These are phyloP conservation scores for Mortierella alpina DNA, from an alignment of 192 early-diverging fungal genomes.

Conservation along the genomic window DNA sequence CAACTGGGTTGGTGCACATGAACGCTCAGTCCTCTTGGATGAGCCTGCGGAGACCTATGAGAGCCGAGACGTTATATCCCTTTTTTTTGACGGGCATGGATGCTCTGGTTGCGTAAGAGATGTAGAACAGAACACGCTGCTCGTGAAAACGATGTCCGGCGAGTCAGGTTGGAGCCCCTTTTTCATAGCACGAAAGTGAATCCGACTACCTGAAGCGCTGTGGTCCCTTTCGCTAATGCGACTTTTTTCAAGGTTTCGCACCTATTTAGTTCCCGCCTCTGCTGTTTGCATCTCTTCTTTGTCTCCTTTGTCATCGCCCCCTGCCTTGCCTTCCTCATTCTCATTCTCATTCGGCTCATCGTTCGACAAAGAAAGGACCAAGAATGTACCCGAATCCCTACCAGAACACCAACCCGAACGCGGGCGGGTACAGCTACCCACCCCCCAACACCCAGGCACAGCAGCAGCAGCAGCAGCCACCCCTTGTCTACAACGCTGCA, in stretches of 20 bases:
- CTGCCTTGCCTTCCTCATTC: not conserved
- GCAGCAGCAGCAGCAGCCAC: not conserved
- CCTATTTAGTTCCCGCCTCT: not conserved
- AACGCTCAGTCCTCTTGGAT: no score
- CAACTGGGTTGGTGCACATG: no score
- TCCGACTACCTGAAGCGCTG: no score
- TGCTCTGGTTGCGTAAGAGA: no score
- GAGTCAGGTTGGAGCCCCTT: no score
- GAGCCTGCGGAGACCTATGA: no score
- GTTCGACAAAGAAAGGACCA: not conserved
- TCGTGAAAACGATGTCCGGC: no score
- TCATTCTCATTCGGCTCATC: not conserved
- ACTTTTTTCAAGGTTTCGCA: not conserved
- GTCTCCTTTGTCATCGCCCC: not conserved
- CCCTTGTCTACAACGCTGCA: not conserved
- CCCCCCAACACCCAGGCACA: slow-evolving; percentile 6
- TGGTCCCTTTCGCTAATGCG: no score
- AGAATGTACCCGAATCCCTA: slow-evolving; percentile 51
- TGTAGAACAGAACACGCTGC: no score
- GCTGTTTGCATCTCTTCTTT: not conserved
- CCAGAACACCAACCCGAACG: slow-evolving; percentile 18
- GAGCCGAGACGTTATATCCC: no score
- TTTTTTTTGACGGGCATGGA: no score
- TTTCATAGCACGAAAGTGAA: no score
- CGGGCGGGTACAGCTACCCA: not conserved